Evolutionary conservation across 306 rosid genomes (phyloP), one percentile per base, ranked within the genome.

Genomic region (Corylus americana): DNA sequence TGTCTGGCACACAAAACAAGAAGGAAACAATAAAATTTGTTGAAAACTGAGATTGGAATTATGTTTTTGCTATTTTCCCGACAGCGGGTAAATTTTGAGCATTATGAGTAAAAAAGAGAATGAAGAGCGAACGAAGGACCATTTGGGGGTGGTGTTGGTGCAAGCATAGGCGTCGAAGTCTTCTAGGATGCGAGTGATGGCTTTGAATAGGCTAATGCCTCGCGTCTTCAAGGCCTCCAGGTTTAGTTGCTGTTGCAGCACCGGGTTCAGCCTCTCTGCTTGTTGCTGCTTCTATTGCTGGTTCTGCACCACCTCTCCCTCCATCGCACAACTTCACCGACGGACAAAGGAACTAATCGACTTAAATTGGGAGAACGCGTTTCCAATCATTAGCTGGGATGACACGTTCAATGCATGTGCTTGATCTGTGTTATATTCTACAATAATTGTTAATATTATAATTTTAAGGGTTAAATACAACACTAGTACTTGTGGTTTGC

Each of bases 221-320:
- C 98, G 95, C 11, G 84, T 90, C 88, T 91, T 92, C 22, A 92
- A 88, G 50, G 94, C 85, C 48, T 91, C 92, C 29, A 91, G 89
- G 89, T 92, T 91, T 58, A 95, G 88, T 81, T 94, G 97, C 55
- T 90, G 95, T 81, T 86, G 92, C 70, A 94, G 88, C 51, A 92
- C 97, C 77, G 86, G 93, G 85, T 94, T 92, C 54, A 94, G 82
- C 85, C 88, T 83, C 84, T 94, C 97, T 48, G 70, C 87, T 9
- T 18, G 76, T 22, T 72, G 88, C 44, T 48, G 86, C 4, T 70
- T 85, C 31, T 71, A 86, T 42, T 61, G 90, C 2, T 51, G 78
- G 29, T 10, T 80, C 69, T 80, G 90, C 51, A 74, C 45, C 67
- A 80, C 76, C 8, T 4, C 71, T 11, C 80, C 90, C 63, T 87